These are phyloP conservation scores for Solanum bukasovii DNA, from an alignment of 257 asterid species.

Conservation along the genomic window DNA sequence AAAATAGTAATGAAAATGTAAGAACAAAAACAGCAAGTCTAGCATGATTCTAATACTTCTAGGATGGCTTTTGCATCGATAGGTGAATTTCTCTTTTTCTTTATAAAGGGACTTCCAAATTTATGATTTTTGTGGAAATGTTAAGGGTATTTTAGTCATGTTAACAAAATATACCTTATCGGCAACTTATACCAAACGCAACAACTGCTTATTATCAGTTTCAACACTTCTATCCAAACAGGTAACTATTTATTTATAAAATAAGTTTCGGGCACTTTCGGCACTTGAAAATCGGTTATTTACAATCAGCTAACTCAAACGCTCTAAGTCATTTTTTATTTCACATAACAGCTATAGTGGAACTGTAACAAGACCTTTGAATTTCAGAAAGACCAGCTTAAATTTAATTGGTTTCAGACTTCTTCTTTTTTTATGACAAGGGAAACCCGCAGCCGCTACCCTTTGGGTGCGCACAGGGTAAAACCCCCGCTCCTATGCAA, in stretches of 20 bases:
- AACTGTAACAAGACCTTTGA: neutral
- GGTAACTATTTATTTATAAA: neutral
- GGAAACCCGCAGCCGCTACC: no score
- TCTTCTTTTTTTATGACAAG: no score
- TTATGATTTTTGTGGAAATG: neutral
- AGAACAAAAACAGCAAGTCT: neutral
- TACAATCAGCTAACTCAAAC: neutral
- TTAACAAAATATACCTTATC: neutral
- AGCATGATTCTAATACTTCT: neutral
- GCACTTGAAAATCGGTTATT: neutral
- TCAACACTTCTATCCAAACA: neutral
- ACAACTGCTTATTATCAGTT: neutral
- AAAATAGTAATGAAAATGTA: neutral
- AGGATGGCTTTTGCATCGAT: neutral
- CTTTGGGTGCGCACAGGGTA: no score
- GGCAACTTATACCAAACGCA: neutral
- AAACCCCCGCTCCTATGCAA: no score
- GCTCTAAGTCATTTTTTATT: neutral
- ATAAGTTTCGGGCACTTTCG: neutral
- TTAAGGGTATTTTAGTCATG: neutral
- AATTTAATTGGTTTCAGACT: neutral
- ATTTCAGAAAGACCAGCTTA: neutral
- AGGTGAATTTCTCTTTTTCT: neutral
- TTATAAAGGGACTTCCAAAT: neutral
- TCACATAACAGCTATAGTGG: neutral